Evolutionary conservation across 2,329 filamentous ascomycete species (phyloP).

Genomic region (Dactylellina parvicollis): DNA sequence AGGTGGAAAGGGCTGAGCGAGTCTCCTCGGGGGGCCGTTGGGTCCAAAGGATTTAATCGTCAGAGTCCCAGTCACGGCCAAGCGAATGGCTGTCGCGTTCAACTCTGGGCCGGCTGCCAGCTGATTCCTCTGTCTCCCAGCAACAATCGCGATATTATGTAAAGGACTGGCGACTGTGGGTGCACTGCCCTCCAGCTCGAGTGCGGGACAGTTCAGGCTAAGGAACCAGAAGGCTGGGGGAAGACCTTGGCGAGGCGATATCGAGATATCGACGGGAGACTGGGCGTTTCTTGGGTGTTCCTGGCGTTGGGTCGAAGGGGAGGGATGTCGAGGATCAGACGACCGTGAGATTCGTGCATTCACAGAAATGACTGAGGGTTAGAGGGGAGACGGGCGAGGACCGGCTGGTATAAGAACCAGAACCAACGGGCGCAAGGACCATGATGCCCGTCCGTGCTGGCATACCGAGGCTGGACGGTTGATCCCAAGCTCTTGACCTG

Average conservation of each 20-base stretch:
- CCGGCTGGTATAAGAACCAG: constrained; percentile 38
- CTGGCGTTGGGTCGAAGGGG: constrained; percentile 32
- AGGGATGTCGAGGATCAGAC: constrained; percentile 31
- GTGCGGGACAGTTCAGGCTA: constrained; percentile 14
- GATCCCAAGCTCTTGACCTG: constrained; percentile 3
- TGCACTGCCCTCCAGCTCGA: constrained; percentile 4
- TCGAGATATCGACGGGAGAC: constrained; percentile 16
- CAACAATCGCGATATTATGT: constrained; percentile 15
- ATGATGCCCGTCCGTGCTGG: background rate
- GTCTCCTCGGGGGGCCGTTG: too few relatives aligned
- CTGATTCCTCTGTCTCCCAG: constrained; percentile 16
- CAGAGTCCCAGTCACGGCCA: constrained; percentile 14
- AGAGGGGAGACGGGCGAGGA: constrained; percentile 29
- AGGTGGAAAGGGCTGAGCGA: too few relatives aligned
- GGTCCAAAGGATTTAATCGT: too few relatives aligned
- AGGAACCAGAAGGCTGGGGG: constrained; percentile 25
- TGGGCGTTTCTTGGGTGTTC: constrained; percentile 45
- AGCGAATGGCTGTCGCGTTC: constrained; percentile 11
- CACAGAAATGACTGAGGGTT: constrained; percentile 25
- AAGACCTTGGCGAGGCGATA: constrained; percentile 29
- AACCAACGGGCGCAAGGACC: constrained; percentile 2
- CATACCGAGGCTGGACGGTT: constrained; percentile 34
- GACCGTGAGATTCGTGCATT: constrained; percentile 23
- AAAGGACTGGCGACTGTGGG: background rate
- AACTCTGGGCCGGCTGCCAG: constrained; percentile 22